Conservation (phyloP, 805 yeast species). For the Metschnikowia orientalis region DNA sequence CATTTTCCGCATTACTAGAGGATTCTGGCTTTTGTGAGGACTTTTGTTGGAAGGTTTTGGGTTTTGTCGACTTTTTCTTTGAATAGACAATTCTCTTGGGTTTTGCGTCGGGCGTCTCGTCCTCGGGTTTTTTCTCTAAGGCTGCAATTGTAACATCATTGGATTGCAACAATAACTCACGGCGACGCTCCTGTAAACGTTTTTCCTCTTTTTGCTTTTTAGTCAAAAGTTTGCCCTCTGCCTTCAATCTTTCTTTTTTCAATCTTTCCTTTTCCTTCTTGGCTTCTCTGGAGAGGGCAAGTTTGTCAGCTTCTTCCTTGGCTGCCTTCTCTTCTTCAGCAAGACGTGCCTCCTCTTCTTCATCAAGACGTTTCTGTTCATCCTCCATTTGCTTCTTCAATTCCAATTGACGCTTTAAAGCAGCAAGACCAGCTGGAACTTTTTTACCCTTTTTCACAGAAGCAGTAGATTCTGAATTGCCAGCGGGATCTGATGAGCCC, state of each 20-base stretch:
- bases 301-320: constrained; percentile 61
- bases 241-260: constrained; percentile 86
- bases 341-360: constrained; percentile 53
- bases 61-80: constrained; percentile 58
- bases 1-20: constrained; percentile 20
- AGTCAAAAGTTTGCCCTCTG: constrained; percentile 91
- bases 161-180: constrained; percentile 73
- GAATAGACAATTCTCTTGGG: constrained; percentile 69
- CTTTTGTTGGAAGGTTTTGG: constrained; percentile 35
- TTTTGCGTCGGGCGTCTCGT: constrained; percentile 31
- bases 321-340: constrained; percentile 48
- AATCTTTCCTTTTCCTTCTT: constrained; percentile 86
- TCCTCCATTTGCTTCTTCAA: constrained; percentile 84
- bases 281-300: constrained; percentile 52
- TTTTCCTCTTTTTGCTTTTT: constrained; percentile 95
- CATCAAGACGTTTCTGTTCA: constrained; percentile 67
- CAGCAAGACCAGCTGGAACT: constrained; percentile 87
- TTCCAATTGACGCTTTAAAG: constrained; percentile 84
- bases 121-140: constrained; percentile 34
- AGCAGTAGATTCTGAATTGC: constrained; percentile 30
- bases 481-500: constrained; percentile 32
- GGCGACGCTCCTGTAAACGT: constrained; percentile 80
- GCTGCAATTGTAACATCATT: constrained; percentile 76
- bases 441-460: constrained; percentile 61
- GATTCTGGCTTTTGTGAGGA: constrained; percentile 5